A percentile compares a stretch with the other conserved stretches of the same genome.
These are phyloP conservation scores for Azolla pinnata DNA, from an alignment of 75 land plant species.

Conservation along the genomic window DNA sequence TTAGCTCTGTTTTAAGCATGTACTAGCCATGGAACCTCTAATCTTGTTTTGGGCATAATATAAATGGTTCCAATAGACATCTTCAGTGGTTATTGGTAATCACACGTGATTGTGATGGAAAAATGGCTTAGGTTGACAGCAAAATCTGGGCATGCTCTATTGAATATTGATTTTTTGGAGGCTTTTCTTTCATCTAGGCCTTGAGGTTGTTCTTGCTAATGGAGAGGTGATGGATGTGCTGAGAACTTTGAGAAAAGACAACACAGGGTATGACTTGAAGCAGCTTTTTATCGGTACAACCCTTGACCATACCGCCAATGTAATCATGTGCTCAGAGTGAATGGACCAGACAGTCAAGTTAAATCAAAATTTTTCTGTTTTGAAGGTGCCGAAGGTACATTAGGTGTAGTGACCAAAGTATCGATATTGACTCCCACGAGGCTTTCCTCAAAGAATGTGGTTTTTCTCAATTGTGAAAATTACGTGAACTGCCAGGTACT, in stretches of 20 bases:
- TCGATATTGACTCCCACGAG: constrained; percentile 71
- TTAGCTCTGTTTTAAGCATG: too few species aligned
- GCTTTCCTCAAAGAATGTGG: constrained; percentile 72
- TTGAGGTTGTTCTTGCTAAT: constrained; percentile 88
- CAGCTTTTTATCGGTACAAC: constrained; percentile 80
- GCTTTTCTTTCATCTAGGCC: constrained; percentile 35
- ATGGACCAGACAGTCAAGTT: too few species aligned
- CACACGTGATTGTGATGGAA: too few species aligned
- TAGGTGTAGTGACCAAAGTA: constrained; percentile 89
- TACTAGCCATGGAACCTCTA: too few species aligned
- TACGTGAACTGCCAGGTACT: constrained; percentile 55
- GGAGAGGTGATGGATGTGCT: constrained; percentile 85
- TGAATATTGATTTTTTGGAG: background rate
- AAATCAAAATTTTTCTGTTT: background rate
- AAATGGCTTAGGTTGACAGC: too few species aligned
- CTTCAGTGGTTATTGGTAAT: too few species aligned
- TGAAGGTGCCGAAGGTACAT: constrained; percentile 84
- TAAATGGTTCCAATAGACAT: too few species aligned
- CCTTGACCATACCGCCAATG: background rate
- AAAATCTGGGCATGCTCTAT: too few species aligned
- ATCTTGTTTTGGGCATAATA: too few species aligned
- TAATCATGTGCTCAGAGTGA: too few species aligned
- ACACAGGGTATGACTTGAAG: constrained; percentile 97
- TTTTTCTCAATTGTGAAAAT: constrained; percentile 78
- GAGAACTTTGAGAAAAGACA: constrained; percentile 85